Percentiles rank a stretch among this genome's conserved stretches.
These are phyloP conservation scores for Mortierella sp. DNA, from an alignment of 371 early-diverging fungal species.

Conservation along the genomic window DNA sequence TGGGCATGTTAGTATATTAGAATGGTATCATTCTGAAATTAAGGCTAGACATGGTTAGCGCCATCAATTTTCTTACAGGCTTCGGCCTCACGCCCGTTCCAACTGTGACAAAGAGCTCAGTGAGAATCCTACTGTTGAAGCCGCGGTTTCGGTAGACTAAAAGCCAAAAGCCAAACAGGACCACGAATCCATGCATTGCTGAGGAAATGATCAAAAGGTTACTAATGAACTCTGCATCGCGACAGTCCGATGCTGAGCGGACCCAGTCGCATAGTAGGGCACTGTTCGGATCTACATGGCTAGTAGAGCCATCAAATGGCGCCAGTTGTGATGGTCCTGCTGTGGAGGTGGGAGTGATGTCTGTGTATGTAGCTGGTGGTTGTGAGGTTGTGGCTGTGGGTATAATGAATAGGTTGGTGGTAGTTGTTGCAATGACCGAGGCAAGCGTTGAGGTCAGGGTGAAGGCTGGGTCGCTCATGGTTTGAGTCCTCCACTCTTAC, in stretches of 20 bases:
- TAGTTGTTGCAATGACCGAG: not conserved
- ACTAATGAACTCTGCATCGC: slow-evolving; percentile 49
- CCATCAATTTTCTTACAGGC: slow-evolving; percentile 31
- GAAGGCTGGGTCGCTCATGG: not conserved
- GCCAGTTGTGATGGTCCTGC: not conserved
- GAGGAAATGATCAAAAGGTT: slow-evolving; percentile 28
- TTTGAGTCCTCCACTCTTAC: not conserved
- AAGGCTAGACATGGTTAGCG: not conserved
- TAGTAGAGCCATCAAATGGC: not conserved
- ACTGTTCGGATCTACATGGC: not conserved
- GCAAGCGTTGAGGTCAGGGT: not conserved
- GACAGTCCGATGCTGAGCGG: slow-evolving; percentile 44
- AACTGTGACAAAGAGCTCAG: slow-evolving; percentile 36
- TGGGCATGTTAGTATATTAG: not conserved
- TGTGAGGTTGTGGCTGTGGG: not conserved
- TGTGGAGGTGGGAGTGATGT: slow-evolving; percentile 17
- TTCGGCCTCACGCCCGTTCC: slow-evolving; percentile 50
- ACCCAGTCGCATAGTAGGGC: slow-evolving; percentile 49
- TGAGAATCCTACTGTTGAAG: slow-evolving; percentile 40
- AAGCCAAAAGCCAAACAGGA: slow-evolving; percentile 45
- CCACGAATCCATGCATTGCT: slow-evolving; percentile 35
- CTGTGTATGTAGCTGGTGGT: slow-evolving; percentile 14
- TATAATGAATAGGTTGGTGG: not conserved
- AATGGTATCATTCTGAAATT: not conserved
- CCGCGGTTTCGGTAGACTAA: slow-evolving; percentile 47